These are phyloP conservation scores for Jatropha multifida DNA, from an alignment of 441 rosid species.

Conservation along the genomic window DNA sequence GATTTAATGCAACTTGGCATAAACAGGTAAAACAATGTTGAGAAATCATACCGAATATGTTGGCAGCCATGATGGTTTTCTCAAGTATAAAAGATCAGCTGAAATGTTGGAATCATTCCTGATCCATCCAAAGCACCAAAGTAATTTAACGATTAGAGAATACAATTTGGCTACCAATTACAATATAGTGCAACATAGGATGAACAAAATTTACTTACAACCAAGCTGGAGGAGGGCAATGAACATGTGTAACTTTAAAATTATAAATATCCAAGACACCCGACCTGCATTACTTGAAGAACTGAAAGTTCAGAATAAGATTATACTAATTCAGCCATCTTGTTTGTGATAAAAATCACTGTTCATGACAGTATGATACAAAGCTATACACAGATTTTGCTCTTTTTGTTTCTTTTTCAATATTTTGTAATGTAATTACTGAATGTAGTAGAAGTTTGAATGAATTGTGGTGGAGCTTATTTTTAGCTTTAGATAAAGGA, in stretches of 20 bases:
- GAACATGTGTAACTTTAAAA: slow-evolving; percentile 76
- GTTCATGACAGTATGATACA: no score
- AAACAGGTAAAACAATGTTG: slow-evolving; percentile 10
- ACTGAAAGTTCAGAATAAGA: not conserved
- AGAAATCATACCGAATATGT: slow-evolving; percentile 67
- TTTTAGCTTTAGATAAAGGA: no score
- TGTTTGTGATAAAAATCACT: no score
- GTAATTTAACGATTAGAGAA: slow-evolving; percentile 6
- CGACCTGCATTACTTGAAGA: slow-evolving; percentile 55
- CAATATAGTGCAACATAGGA: slow-evolving; percentile 12
- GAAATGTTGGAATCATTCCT: slow-evolving; percentile 56
- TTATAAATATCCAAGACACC: slow-evolving; percentile 75
- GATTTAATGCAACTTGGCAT: not conserved
- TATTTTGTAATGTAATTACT: no score
- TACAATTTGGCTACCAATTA: not conserved
- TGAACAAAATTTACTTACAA: slow-evolving; percentile 58
- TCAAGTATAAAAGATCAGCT: slow-evolving; percentile 46
- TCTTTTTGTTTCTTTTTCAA: no score
- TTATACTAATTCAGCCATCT: not conserved
- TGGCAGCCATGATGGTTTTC: slow-evolving; percentile 92
- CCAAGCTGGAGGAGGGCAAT: slow-evolving; percentile 99
- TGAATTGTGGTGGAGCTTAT: no score
- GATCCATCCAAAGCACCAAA: slow-evolving; percentile 21
- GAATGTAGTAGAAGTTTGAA: no score
- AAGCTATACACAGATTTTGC: no score